These are phyloP conservation scores for Aegilops bicornis DNA, from an alignment of 176 grass and related monocot species.

Conservation along the genomic window DNA sequence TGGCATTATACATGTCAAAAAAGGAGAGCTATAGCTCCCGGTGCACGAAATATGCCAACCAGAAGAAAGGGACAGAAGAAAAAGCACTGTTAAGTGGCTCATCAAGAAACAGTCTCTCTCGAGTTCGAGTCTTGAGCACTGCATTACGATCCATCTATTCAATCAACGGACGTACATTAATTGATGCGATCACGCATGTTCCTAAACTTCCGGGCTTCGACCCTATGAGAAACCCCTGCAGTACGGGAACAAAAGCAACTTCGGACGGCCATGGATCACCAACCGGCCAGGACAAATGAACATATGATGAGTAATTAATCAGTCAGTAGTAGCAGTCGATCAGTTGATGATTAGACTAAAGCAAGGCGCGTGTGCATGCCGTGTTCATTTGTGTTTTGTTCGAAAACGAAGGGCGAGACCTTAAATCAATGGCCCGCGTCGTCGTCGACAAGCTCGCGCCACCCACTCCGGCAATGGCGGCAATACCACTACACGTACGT, in stretches of 20 bases:
- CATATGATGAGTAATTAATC: not conserved
- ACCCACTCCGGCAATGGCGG: conserved; percentile 10
- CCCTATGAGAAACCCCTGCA: not conserved
- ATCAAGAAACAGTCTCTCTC: not conserved
- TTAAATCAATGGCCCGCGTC: not conserved
- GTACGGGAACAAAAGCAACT: not conserved
- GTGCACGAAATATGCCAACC: no score
- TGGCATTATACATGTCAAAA: no score
- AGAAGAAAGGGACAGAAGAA: no score
- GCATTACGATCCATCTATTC: not conserved
- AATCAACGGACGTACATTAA: not conserved
- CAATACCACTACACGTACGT: not conserved
- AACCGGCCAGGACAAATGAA: not conserved
- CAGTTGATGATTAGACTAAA: not conserved
- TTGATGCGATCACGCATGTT: not conserved
- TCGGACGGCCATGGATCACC: conserved; percentile 20
- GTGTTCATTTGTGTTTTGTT: not conserved
- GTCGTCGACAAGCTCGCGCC: conserved; percentile 19
- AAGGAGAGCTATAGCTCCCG: no score
- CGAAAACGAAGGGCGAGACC: conserved; percentile 9
- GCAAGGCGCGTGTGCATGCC: not conserved
- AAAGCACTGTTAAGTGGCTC: not conserved
- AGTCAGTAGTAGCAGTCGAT: not conserved
- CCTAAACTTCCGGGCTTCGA: not conserved
- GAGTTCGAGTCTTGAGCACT: not conserved